A percentile compares a stretch with the other conserved stretches of the same genome.
phyloP scores from a whole-genome alignment of 306 rosid species.

The Acacia melanoxylon region DNA sequence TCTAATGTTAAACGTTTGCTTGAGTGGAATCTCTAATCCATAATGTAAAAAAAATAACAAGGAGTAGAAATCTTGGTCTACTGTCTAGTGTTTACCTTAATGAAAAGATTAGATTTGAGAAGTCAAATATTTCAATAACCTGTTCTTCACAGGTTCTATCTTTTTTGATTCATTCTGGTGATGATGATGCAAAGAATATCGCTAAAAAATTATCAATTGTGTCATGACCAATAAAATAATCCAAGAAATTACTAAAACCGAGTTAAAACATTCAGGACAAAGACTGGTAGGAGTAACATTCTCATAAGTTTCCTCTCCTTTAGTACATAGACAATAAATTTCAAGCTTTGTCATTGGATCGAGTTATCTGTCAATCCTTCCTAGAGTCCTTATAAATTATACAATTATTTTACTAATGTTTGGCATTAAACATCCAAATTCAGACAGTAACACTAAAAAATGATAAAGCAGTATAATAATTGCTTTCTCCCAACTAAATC shows the following conservation, averaged over 20 bases:
- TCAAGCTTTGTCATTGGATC: not conserved
- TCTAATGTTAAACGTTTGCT: not conserved
- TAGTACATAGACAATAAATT: not conserved
- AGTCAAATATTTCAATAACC: not conserved
- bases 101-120: not conserved
- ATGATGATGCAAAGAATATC: not conserved
- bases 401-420: not conserved
- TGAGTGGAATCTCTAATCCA: not conserved
- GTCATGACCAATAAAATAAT: not conserved
- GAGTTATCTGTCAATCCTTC: not conserved
- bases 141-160: not conserved
- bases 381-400: not conserved
- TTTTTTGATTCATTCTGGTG: not conserved
- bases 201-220: not conserved
- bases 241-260: not conserved
- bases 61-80: constrained; percentile 13
- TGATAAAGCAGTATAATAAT: not conserved
- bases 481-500: not conserved
- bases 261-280: not conserved
- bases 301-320: not conserved
- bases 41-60: not conserved
- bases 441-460: not conserved
- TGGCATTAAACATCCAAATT: not conserved
- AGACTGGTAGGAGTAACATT: not conserved
- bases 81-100: not conserved